These are phyloP conservation scores for Aureobasidium sp. DNA, from an alignment of 2,329 filamentous ascomycete species.

Conservation along the genomic window DNA sequence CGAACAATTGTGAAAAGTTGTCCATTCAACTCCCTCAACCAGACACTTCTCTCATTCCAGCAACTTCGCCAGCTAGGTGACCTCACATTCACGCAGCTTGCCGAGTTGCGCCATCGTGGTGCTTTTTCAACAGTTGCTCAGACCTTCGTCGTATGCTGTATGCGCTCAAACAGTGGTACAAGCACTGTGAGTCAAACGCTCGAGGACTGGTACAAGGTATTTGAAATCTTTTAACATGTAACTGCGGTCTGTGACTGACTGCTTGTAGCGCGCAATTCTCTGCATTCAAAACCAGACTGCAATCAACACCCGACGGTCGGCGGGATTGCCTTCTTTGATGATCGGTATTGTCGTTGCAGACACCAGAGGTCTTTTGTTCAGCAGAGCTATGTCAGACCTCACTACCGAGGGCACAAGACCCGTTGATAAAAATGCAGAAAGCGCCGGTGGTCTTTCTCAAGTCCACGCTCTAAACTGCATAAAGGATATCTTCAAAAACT, in stretches of 20 bases:
- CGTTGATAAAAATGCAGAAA: slow-evolving; percentile 47
- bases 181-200: slow-evolving; percentile 28
- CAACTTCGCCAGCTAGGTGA: slow-evolving; percentile 62
- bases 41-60: slow-evolving; percentile 22
- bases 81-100: slow-evolving; percentile 74
- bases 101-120: slow-evolving; percentile 77
- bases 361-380: slow-evolving; percentile 48
- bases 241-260: not conserved
- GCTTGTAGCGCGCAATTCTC: slow-evolving; percentile 50
- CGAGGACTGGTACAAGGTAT: slow-evolving; percentile 58
- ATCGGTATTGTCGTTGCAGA: slow-evolving; percentile 71
- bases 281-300: slow-evolving; percentile 70
- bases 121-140: slow-evolving; percentile 90
- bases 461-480: slow-evolving; percentile 93
- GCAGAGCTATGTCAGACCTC: slow-evolving; percentile 56
- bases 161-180: slow-evolving; percentile 33
- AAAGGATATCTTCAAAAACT: slow-evolving; percentile 84
- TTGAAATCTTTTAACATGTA: slow-evolving; percentile 14
- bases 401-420: slow-evolving; percentile 47
- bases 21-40: slow-evolving; percentile 19
- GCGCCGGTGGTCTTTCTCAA: slow-evolving; percentile 62
- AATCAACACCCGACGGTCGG: slow-evolving; percentile 78
- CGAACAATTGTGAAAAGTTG: slow-evolving; percentile 33
- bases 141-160: slow-evolving; percentile 79
- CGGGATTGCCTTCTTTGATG: slow-evolving; percentile 81